phyloP scores from a whole-genome alignment of 108 stramenopile species.

The Skeletonema costatum region DNA sequence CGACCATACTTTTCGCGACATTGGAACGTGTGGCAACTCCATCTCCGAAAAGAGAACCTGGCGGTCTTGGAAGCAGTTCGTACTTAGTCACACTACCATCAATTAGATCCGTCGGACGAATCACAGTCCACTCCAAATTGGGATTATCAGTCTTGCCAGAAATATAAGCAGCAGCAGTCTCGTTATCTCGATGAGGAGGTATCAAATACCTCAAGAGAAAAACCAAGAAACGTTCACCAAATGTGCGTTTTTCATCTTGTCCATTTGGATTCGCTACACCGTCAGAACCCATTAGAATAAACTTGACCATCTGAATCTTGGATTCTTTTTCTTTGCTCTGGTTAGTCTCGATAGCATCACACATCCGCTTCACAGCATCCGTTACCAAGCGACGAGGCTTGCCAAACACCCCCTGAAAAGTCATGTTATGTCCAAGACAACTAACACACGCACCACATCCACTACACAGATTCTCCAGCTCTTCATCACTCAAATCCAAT shows the following conservation, averaged over 20 bases:
- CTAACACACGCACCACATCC: slow-evolving; percentile 53
- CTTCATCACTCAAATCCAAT: slow-evolving; percentile 1
- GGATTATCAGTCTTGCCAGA: slow-evolving; percentile 6
- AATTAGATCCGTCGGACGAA: slow-evolving; percentile 65
- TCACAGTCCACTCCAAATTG: slow-evolving; percentile 49
- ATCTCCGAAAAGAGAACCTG: slow-evolving; percentile 12
- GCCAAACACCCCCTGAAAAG: slow-evolving; percentile 41
- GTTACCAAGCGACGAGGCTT: slow-evolving; percentile 34
- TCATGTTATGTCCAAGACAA: slow-evolving; percentile 53
- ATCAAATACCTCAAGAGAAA: slow-evolving; percentile 48
- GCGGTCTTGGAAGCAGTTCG: slow-evolving; percentile 25
- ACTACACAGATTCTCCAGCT: slow-evolving; percentile 34
- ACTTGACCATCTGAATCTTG: slow-evolving; percentile 29
- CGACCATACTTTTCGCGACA: slow-evolving; percentile 36
- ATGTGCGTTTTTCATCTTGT: slow-evolving; percentile 37
- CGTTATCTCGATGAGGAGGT: slow-evolving; percentile 67
- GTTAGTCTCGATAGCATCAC: slow-evolving; percentile 19
- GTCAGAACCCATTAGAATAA: slow-evolving; percentile 67
- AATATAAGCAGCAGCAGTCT: slow-evolving; percentile 54
- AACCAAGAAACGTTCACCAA: slow-evolving; percentile 39
- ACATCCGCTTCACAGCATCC: slow-evolving; percentile 19
- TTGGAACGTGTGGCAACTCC: slow-evolving; percentile 18
- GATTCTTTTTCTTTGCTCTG: not conserved
- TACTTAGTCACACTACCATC: slow-evolving; percentile 41
- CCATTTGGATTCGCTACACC: slow-evolving; percentile 57